These are phyloP conservation scores for Cynanchum wilfordii DNA, from an alignment of 257 asterid genomes.

Conservation along the genomic window DNA sequence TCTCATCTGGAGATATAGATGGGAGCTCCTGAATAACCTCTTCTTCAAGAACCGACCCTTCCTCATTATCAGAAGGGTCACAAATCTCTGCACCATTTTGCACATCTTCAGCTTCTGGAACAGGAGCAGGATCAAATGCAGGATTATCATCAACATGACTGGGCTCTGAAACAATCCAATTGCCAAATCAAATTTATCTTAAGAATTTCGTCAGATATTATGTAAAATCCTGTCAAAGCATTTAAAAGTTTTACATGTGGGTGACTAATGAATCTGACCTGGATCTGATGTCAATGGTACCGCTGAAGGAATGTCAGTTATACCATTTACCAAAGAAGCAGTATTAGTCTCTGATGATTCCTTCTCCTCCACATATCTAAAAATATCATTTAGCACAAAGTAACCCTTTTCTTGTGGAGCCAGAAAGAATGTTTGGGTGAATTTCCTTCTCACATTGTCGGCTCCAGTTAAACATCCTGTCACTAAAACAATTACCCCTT, in stretches of 20 bases:
- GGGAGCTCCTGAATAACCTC: slow-evolving; percentile 43
- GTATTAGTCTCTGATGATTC: slow-evolving; percentile 35
- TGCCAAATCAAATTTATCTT: slow-evolving; percentile 9
- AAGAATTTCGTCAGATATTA: background rate
- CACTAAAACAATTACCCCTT: slow-evolving; percentile 76
- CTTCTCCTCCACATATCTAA: slow-evolving; percentile 62
- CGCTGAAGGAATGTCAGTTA: slow-evolving; percentile 24
- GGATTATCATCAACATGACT: slow-evolving; percentile 45
- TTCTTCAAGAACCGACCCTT: slow-evolving; percentile 31
- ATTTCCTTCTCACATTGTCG: slow-evolving; percentile 61
- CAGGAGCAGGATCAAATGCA: slow-evolving; percentile 31
- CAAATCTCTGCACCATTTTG: slow-evolving; percentile 36
- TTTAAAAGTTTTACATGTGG: background rate
- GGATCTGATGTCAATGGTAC: slow-evolving; percentile 36
- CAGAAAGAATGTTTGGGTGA: slow-evolving; percentile 79
- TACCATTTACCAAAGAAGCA: slow-evolving; percentile 29
- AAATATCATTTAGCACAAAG: slow-evolving; percentile 77
- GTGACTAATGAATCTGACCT: slow-evolving; percentile 35
- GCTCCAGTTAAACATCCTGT: slow-evolving; percentile 85
- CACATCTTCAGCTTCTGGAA: slow-evolving; percentile 36
- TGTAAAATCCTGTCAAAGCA: background rate
- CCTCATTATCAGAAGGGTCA: slow-evolving; percentile 45
- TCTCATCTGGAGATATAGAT: slow-evolving; percentile 41
- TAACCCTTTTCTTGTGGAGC: slow-evolving; percentile 95
- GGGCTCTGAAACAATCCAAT: slow-evolving; percentile 51